Conservation (phyloP, 1,284 basidiomycete species). For the Rhodotorula sp. region DNA sequence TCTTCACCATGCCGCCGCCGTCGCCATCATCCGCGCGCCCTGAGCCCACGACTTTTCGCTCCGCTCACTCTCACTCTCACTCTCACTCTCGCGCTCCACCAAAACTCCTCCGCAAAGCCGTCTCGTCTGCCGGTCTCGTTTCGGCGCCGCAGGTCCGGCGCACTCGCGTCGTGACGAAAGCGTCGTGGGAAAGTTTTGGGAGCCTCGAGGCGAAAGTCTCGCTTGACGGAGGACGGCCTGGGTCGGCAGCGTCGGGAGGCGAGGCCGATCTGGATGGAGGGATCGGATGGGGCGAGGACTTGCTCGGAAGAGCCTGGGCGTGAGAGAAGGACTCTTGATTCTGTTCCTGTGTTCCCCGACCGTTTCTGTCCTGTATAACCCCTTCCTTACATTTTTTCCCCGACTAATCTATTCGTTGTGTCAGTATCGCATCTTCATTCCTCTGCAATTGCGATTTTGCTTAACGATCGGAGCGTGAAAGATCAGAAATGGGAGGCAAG, state of each 20-base stretch:
- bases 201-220: conserved; percentile 7
- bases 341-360: neutral
- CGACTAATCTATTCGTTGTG: neutral
- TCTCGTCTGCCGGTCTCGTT: conserved; percentile 13
- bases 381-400: neutral
- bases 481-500: too few species aligned
- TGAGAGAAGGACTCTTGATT: neutral
- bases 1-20: neutral
- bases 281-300: conserved; percentile 7
- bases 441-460: too few species aligned
- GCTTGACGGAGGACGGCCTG: neutral
- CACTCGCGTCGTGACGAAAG: neutral
- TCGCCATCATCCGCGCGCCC: neutral
- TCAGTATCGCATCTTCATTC: neutral
- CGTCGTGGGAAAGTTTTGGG: conserved; percentile 9
- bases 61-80: too few species aligned
- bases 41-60: neutral
- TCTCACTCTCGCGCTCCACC: neutral
- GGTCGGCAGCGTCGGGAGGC: neutral
- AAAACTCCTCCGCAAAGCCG: conserved; percentile 16
- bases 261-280: neutral
- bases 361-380: neutral
- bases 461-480: too few species aligned
- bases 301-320: conserved; percentile 6
- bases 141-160: conserved; percentile 2